Evolutionary conservation across 495 filamentous ascomycete species (phyloP), one percentile per base, ranked within the genome.

Genomic region (Astrothelium subdiscretum): DNA sequence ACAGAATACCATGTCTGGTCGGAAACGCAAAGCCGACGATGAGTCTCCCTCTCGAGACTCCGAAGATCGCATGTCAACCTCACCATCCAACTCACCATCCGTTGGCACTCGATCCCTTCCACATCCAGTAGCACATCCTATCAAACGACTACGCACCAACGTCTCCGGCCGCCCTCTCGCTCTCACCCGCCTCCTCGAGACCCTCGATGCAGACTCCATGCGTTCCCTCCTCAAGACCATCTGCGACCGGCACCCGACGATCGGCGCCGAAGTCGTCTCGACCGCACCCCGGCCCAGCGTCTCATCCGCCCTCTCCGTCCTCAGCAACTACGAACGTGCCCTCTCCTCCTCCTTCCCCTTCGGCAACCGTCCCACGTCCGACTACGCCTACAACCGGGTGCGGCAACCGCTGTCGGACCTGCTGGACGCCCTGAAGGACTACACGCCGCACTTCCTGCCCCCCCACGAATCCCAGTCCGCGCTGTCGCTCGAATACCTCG

Each of bases 341-440:
- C 78, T 97, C 51, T 85, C 82, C 61, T 82, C 82, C n/a, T 87
- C 95, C 0, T 89, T 96, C 62, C 94, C 94, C 10, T 86, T 92
- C 70, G 94, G 94, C 67, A 83, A 85, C 67, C 85, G 89, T 57
- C 80, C 84, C 38, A 86, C 83, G 61, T 92, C 90, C 27, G 95
- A 97, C 66, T 98, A 98, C 75, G 85, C 90, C 26, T 97, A 95
- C 71, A 95, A 96, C 73, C 85, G 94, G 69, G 91, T 97, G 31
- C 87, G 86, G 58, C 88, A 91, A 66, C 83, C 87, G 42, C 81
- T 98, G 2, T 76, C 82, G 31, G 85, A 88, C 26, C 84, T 98
- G 35, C 81, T 96, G 59, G 91, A 97, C 63, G 90, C 94, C 52
- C 79, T 98, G 60, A 85, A 85, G 68, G 94, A 98, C 68, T 98